Conservation (phyloP, 306 rosid genomes). For the Oxytropis ochrocephala region DNA sequence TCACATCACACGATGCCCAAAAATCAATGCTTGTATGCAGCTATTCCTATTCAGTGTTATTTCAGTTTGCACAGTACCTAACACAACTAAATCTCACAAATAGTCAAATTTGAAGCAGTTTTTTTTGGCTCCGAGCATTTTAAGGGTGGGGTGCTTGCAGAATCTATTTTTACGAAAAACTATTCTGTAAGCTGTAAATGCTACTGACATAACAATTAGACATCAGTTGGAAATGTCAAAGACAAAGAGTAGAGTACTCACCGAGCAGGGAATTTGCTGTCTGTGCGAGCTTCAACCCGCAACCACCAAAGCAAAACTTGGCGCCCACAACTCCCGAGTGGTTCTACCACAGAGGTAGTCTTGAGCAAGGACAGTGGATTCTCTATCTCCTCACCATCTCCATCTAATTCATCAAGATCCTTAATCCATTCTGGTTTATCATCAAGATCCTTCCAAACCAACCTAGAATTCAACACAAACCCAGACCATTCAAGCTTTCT, state of each 20-base stretch:
- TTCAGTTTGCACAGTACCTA: neutral
- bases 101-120: neutral
- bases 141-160: neutral
- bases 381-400: slow-evolving; percentile 50
- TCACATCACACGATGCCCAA: neutral
- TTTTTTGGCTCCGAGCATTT: neutral
- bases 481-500: slow-evolving; percentile 93
- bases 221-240: neutral
- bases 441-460: slow-evolving; percentile 75
- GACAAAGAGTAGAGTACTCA: slow-evolving; percentile 30
- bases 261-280: slow-evolving; percentile 96
- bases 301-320: slow-evolving; percentile 95
- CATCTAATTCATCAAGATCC: slow-evolving; percentile 56
- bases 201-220: neutral
- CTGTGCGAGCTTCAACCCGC: slow-evolving; percentile 96
- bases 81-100: neutral
- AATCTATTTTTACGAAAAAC: neutral
- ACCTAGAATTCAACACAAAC: slow-evolving; percentile 80
- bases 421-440: slow-evolving; percentile 84
- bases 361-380: slow-evolving; percentile 81
- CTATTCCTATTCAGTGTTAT: slow-evolving; percentile 6
- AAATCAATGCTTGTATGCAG: neutral
- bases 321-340: slow-evolving; percentile 93
- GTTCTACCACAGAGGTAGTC: slow-evolving; percentile 75
- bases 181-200: neutral